These are phyloP conservation scores for Cyclotella choctawhatcheeana DNA, from an alignment of 108 stramenopile genomes.

Conservation along the genomic window DNA sequence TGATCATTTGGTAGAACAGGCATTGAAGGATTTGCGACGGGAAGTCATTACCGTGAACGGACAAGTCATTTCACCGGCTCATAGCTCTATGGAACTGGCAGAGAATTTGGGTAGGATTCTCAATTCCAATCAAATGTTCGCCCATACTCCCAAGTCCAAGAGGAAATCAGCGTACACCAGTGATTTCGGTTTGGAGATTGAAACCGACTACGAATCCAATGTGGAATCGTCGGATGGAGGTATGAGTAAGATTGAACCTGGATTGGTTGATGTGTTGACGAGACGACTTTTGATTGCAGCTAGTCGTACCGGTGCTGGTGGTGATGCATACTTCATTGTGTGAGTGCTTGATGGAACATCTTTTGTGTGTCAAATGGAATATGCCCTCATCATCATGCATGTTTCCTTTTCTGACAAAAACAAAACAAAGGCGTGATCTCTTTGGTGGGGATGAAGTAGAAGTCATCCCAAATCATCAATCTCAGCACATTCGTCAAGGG, in stretches of 20 bases:
- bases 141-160: constrained; percentile 27
- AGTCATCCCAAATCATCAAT: constrained; percentile 77
- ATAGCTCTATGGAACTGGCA: constrained; percentile 72
- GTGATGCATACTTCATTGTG: constrained; percentile 88
- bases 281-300: constrained; percentile 81
- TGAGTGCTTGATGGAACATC: constrained; percentile 12
- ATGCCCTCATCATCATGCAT: too few relatives aligned
- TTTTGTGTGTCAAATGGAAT: background rate
- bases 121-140: constrained; percentile 53
- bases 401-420: background rate
- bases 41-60: constrained; percentile 89
- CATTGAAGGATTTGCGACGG: constrained; percentile 78
- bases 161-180: constrained; percentile 30
- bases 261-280: constrained; percentile 76
- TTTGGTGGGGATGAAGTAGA: constrained; percentile 90
- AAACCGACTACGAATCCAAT: constrained; percentile 34
- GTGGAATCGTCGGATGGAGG: constrained; percentile 28
- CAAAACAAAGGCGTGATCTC: constrained; percentile 56
- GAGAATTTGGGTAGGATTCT: constrained; percentile 63
- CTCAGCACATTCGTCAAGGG: constrained; percentile 49
- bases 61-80: constrained; percentile 76
- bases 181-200: constrained; percentile 45
- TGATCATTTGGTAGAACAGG: constrained; percentile 66
- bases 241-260: constrained; percentile 44
- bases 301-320: constrained; percentile 85